Conservation (phyloP, 768 basidiomycete species). For the Pleurotus tuber-regium region DNA sequence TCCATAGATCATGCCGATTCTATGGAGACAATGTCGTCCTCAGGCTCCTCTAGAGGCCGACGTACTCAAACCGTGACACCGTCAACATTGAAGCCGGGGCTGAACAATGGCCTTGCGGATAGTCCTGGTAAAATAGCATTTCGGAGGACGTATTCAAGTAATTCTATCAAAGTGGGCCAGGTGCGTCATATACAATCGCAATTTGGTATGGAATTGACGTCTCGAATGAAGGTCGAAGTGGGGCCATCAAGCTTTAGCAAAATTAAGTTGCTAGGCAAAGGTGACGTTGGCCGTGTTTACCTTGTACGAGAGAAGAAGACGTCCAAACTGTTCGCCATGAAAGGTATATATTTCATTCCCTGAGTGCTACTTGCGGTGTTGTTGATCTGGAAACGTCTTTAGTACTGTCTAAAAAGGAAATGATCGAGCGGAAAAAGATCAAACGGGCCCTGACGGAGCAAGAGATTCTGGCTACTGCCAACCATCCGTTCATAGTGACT, state of each 20-base stretch:
- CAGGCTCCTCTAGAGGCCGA: slow-evolving; percentile 64
- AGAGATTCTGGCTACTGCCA: slow-evolving; percentile 97
- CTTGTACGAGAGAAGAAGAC: slow-evolving; percentile 98
- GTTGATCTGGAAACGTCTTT: slow-evolving; percentile 29
- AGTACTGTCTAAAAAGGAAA: slow-evolving; percentile 99
- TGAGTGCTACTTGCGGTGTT: slow-evolving; percentile 25
- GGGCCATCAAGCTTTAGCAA: slow-evolving; percentile 93
- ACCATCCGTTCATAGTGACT: slow-evolving; percentile 99
- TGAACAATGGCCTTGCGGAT: slow-evolving; percentile 42
- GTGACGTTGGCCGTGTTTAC: slow-evolving; percentile 98
- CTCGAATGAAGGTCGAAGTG: slow-evolving; percentile 74
- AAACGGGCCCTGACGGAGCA: slow-evolving; percentile 98
- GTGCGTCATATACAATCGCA: slow-evolving; percentile 41
- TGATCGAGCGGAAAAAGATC: slow-evolving; percentile 99
- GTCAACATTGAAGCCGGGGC: slow-evolving; percentile 38
- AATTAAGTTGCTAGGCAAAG: slow-evolving; percentile 97
- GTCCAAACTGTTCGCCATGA: slow-evolving; percentile 96
- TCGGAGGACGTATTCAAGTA: slow-evolving; percentile 93
- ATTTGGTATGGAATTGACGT: slow-evolving; percentile 12
- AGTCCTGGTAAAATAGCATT: slow-evolving; percentile 72
- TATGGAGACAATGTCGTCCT: slow-evolving; percentile 69
- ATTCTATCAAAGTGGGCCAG: slow-evolving; percentile 92
- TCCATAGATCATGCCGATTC: slow-evolving; percentile 67
- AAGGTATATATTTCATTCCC: slow-evolving; percentile 61
- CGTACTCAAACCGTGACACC: slow-evolving; percentile 35